These are phyloP conservation scores for Perkinsus olseni DNA, from an alignment of 169 alveolate species.

Conservation along the genomic window DNA sequence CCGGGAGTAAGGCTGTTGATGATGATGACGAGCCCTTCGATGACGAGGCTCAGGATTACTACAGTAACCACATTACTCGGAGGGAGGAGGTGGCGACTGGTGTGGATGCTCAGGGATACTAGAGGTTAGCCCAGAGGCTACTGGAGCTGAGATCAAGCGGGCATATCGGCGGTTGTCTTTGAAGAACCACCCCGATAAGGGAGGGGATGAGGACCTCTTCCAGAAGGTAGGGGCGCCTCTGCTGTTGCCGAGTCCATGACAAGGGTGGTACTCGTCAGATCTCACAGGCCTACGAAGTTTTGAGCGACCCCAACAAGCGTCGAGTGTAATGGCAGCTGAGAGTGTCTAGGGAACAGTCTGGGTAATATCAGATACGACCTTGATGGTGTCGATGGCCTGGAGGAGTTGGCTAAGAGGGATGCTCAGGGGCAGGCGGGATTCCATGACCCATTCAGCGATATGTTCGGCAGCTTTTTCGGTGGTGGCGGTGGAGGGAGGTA, in stretches of 20 bases:
- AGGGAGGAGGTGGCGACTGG: neutral
- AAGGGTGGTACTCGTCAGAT: neutral
- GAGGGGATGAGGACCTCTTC: constrained; percentile 71
- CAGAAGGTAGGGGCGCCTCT: constrained; percentile 59
- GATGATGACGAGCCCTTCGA: neutral
- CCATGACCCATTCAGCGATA: constrained; percentile 23
- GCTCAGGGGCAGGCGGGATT: constrained; percentile 48
- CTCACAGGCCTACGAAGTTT: constrained; percentile 62
- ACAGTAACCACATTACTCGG: neutral
- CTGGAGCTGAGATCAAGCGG: constrained; percentile 53
- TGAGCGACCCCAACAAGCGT: constrained; percentile 71
- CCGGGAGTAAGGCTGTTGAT: neutral
- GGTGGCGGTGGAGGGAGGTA: constrained; percentile 37
- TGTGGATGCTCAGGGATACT: neutral
- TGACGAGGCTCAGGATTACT: neutral
- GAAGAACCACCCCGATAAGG: constrained; percentile 75
- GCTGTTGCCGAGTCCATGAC: neutral
- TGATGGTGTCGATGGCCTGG: constrained; percentile 72
- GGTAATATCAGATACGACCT: constrained; percentile 57
- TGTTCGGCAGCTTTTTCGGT: constrained; percentile 61
- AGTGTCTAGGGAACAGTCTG: neutral
- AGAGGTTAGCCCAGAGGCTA: constrained; percentile 32
- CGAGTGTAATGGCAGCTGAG: constrained; percentile 15
- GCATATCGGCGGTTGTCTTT: constrained; percentile 58
- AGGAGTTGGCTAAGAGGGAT: constrained; percentile 45